Percentiles rank a stretch among this genome's conserved stretches.
phyloP scores from a whole-genome alignment of 495 filamentous ascomycete genomes.

The Aspergillus mulundensis region DNA sequence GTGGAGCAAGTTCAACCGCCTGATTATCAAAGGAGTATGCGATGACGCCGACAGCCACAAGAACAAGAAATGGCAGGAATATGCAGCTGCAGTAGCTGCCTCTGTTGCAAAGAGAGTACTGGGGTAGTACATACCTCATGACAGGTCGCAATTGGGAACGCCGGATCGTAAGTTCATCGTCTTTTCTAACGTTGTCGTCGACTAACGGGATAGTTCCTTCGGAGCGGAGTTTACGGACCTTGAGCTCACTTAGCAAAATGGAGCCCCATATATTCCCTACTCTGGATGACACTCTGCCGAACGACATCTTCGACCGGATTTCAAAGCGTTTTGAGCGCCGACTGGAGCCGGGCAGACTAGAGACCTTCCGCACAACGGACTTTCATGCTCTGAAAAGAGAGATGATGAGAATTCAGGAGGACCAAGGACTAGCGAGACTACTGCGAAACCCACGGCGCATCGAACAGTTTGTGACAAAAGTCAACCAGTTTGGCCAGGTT shows the following conservation, averaged over 20 bases:
- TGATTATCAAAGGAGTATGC: constrained; percentile 39
- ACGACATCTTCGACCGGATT: background rate
- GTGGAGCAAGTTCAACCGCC: constrained; percentile 22
- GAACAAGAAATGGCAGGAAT: constrained; percentile 37
- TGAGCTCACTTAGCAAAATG: background rate
- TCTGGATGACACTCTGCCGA: background rate
- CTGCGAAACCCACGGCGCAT: constrained; percentile 4
- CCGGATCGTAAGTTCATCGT: background rate
- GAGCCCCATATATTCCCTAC: background rate
- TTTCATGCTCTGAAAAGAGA: background rate
- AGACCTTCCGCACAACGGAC: background rate
- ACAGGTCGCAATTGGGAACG: background rate
- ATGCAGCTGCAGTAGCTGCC: constrained; percentile 35
- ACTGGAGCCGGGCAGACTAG: background rate
- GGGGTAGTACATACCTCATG: background rate
- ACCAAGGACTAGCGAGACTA: background rate
- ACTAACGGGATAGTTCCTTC: background rate
- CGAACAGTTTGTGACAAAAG: background rate
- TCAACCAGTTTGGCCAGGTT: background rate
- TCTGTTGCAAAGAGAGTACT: constrained; percentile 4
- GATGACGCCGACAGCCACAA: constrained; percentile 44
- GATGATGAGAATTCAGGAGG: background rate
- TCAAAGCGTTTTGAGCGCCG: background rate
- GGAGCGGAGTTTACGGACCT: background rate
- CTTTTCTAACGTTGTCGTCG: background rate